phyloP scores from a whole-genome alignment of 352 stramenopile species.

The Phytopythium litorale region DNA sequence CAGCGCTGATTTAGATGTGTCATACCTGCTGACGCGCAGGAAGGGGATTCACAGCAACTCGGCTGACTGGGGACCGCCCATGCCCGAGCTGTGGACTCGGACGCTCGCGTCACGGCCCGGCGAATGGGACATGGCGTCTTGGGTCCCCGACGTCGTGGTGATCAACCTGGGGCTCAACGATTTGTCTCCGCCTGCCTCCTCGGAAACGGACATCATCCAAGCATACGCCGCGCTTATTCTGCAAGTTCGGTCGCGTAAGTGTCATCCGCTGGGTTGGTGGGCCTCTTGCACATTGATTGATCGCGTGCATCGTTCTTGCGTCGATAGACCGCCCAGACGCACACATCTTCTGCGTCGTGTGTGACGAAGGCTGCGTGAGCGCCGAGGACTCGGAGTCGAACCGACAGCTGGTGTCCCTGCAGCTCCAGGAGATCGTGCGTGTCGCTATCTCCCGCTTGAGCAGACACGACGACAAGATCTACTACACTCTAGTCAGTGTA shows the following conservation, averaged over 20 bases:
- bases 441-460: conserved; percentile 76
- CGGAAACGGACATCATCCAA: conserved; percentile 79
- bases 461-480: conserved; percentile 76
- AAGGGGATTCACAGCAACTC: conserved; percentile 87
- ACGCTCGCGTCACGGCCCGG: conserved; percentile 71
- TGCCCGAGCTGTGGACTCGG: conserved; percentile 81
- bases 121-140: conserved; percentile 71
- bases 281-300: no score
- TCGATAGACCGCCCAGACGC: conserved; percentile 61
- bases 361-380: conserved; percentile 79
- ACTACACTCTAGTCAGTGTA: conserved; percentile 83
- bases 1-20: background rate
- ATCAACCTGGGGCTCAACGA: conserved; percentile 85
- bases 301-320: background rate
- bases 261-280: no score
- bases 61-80: conserved; percentile 79
- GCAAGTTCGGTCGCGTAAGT: conserved; percentile 77
- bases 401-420: conserved; percentile 70
- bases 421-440: conserved; percentile 85
- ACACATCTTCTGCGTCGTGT: conserved; percentile 87
- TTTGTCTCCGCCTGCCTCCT: conserved; percentile 76
- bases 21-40: conserved; percentile 21
- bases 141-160: conserved; percentile 78
- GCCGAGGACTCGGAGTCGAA: conserved; percentile 71
- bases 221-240: conserved; percentile 68